A percentile compares a stretch with the other conserved stretches of the same genome.
Conservation (phyloP, 2,329 filamentous ascomycete genomes). For the Aphanocladium album region DNA sequence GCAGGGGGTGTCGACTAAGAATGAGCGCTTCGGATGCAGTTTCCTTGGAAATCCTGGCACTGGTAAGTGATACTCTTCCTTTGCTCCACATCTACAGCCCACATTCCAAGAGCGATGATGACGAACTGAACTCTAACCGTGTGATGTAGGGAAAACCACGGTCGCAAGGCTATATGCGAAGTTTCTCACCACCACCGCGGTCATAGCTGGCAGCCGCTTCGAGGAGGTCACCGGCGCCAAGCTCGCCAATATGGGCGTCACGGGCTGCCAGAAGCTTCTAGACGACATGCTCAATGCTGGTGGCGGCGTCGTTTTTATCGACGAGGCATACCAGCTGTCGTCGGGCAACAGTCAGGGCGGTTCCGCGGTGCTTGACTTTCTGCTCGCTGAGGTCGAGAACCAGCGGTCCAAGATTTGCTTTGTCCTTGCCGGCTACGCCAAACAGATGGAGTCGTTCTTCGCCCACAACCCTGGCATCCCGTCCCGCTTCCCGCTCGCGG, state of each 20-base stretch:
- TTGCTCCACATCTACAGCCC: neutral
- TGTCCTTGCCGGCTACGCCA: constrained; percentile 67
- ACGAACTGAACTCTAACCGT: constrained; percentile 12
- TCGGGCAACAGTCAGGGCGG: constrained; percentile 55
- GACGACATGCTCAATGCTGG: constrained; percentile 47
- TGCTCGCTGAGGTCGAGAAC: constrained; percentile 70
- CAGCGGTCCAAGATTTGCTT: constrained; percentile 64
- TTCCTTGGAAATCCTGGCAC: constrained; percentile 73
- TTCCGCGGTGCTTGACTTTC: constrained; percentile 59
- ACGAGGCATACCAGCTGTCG: constrained; percentile 72
- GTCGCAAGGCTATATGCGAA: constrained; percentile 66
- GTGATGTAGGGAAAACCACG: constrained; percentile 57
- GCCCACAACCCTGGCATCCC: constrained; percentile 66
- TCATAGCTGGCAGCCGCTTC: constrained; percentile 56
- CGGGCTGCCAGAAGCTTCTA: constrained; percentile 48
- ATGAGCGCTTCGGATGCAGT: constrained; percentile 57
- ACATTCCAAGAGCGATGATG: neutral
- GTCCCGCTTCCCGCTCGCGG: constrained; percentile 60
- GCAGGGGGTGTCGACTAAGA: constrained; percentile 49
- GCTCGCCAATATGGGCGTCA: constrained; percentile 58
- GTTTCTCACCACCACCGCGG: constrained; percentile 57
- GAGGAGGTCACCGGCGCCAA: constrained; percentile 64
- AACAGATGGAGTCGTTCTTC: constrained; percentile 73
- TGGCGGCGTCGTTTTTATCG: constrained; percentile 70
- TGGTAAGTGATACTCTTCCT: constrained; percentile 36